These are phyloP conservation scores for Vaccinium vitisidaea DNA, from an alignment of 148 eudicot genomes.

Conservation along the genomic window DNA sequence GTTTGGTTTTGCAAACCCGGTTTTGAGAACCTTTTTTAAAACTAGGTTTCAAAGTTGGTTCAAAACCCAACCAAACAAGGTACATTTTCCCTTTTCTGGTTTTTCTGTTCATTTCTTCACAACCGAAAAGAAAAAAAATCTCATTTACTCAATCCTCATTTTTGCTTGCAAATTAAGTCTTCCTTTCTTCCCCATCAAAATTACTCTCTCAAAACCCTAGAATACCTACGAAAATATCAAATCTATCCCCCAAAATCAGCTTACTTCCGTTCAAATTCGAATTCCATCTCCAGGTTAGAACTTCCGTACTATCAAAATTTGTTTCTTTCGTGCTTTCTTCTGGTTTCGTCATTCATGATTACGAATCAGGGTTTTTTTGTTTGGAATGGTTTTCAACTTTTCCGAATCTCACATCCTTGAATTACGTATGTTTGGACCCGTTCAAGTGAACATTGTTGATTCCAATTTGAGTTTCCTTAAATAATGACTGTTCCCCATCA, in stretches of 20 bases:
- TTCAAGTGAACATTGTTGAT: background rate
- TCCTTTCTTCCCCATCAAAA: background rate
- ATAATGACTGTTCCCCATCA: background rate
- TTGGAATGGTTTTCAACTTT: background rate
- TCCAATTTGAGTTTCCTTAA: background rate
- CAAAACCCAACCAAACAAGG: no score
- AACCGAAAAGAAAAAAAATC: background rate
- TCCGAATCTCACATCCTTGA: background rate
- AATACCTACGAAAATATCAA: background rate
- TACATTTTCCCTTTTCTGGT: no score
- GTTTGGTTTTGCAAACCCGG: no score
- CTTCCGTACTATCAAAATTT: background rate
- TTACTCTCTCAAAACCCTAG: background rate
- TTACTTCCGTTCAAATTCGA: background rate
- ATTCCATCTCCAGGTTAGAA: constrained; percentile 5
- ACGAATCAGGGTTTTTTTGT: background rate
- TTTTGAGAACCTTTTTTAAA: no score
- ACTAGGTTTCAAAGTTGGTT: no score
- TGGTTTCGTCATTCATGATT: background rate
- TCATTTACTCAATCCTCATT: background rate
- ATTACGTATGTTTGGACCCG: background rate
- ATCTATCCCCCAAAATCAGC: background rate
- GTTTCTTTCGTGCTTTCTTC: background rate
- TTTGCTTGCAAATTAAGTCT: background rate
- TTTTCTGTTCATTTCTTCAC: background rate